phyloP scores from a whole-genome alignment of 352 stramenopile species.

The Thraustochytrium sp. region DNA sequence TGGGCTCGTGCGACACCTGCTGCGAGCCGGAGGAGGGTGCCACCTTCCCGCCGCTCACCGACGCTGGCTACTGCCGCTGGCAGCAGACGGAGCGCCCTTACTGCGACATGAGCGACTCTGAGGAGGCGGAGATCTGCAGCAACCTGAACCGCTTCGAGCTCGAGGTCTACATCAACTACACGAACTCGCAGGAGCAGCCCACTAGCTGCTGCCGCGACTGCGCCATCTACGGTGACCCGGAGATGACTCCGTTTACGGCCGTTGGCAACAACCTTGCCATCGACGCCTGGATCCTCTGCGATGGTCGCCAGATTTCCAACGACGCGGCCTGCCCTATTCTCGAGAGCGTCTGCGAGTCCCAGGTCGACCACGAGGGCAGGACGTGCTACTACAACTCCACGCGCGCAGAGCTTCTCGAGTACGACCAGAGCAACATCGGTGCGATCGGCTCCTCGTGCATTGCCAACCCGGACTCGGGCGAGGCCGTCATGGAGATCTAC shows the following conservation, averaged over 20 bases:
- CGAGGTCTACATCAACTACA: not conserved
- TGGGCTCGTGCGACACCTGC: constrained; percentile 9
- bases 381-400: not conserved
- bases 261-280: not conserved
- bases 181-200: not conserved
- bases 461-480: not conserved
- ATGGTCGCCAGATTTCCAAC: not conserved
- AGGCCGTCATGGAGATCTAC: constrained; percentile 12
- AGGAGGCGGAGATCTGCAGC: not conserved
- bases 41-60: not conserved
- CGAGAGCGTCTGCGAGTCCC: not conserved
- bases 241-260: not conserved
- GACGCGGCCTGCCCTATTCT: constrained; percentile 20
- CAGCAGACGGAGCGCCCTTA: not conserved
- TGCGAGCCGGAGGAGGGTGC: not conserved
- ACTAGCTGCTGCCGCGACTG: constrained; percentile 15
- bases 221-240: constrained; percentile 35
- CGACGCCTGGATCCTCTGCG: constrained; percentile 33
- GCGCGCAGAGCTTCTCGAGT: not conserved
- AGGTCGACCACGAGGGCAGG: constrained; percentile 27
- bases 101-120: not conserved
- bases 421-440: not conserved
- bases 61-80: not conserved
- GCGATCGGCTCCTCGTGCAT: constrained; percentile 15
- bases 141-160: not conserved